Percentiles rank a stretch among this genome's conserved stretches.
These are phyloP conservation scores for Triangularia verruculosa DNA, from an alignment of 2,329 filamentous ascomycete genomes.

Conservation along the genomic window DNA sequence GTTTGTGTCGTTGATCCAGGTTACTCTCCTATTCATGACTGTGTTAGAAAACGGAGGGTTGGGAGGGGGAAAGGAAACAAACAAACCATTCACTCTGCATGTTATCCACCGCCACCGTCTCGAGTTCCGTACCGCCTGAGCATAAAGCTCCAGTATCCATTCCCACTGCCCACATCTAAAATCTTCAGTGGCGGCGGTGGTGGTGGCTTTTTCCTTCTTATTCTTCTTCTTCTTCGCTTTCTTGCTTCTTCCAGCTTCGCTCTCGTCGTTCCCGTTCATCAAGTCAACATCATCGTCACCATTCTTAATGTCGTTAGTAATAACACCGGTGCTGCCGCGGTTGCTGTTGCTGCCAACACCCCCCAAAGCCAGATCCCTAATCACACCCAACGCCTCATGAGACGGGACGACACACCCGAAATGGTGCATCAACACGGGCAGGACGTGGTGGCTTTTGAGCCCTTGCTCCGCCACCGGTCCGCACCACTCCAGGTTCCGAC, in stretches of 20 bases:
- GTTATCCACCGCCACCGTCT: slow-evolving; percentile 62
- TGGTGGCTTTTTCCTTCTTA: slow-evolving; percentile 41
- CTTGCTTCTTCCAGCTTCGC: slow-evolving; percentile 22
- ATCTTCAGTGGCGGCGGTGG: slow-evolving; percentile 62
- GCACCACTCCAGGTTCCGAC: slow-evolving; percentile 62
- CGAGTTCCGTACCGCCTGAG: slow-evolving; percentile 57
- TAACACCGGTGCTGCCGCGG: too few species aligned
- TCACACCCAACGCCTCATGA: slow-evolving; percentile 61
- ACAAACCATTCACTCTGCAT: slow-evolving; percentile 54
- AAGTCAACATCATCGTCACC: not conserved
- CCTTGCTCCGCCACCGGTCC: slow-evolving; percentile 51
- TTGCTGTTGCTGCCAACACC: not conserved
- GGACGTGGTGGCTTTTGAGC: slow-evolving; percentile 54
- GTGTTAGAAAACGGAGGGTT: not conserved
- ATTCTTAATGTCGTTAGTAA: not conserved
- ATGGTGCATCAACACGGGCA: slow-evolving; percentile 74
- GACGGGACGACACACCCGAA: slow-evolving; percentile 71
- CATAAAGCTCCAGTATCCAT: slow-evolving; percentile 74
- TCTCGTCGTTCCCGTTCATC: not conserved
- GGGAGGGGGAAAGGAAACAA: not conserved
- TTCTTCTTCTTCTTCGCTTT: not conserved
- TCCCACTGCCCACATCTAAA: slow-evolving; percentile 52
- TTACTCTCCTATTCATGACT: slow-evolving; percentile 48
- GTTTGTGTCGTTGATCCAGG: slow-evolving; percentile 67
- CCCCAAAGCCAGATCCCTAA: slow-evolving; percentile 49